Evolutionary conservation across 164 flowering plant species (phyloP).

Genomic region (Nymphaea colorata): DNA sequence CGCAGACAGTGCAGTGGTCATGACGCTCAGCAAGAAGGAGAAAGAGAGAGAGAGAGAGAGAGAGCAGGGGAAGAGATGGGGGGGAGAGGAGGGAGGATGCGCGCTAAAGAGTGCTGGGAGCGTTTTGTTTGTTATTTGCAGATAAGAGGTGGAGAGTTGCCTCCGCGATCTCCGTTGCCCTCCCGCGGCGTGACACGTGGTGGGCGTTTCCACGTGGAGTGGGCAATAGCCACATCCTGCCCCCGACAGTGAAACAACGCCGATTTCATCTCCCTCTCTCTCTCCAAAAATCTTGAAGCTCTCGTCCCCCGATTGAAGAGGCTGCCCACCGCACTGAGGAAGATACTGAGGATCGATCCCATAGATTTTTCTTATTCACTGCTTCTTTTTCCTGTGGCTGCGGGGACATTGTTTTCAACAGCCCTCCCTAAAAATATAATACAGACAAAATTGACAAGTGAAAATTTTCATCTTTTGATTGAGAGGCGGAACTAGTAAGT

Average conservation of each 20-base stretch:
- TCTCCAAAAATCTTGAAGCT: too few species aligned
- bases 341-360: too few species aligned
- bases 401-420: too few species aligned
- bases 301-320: too few species aligned
- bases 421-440: too few species aligned
- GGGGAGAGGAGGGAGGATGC: background rate
- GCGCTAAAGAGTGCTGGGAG: background rate
- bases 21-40: background rate
- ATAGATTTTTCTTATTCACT: too few species aligned
- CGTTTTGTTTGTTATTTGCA: background rate
- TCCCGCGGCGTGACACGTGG: slow-evolving; percentile 1
- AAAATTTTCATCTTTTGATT: too few species aligned
- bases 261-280: background rate
- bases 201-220: background rate
- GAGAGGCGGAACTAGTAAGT: too few species aligned
- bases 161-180: slow-evolving; percentile 1
- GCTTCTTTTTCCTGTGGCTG: too few species aligned
- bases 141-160: background rate
- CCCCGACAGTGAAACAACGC: background rate
- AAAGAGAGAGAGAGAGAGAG: background rate
- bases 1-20: background rate
- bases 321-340: too few species aligned
- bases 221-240: background rate
- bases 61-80: background rate
- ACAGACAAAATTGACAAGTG: too few species aligned